Percentiles rank a stretch among this genome's conserved stretches.
phyloP scores from a whole-genome alignment of 495 filamentous ascomycete genomes.

The Ascodesmis nigricans region DNA sequence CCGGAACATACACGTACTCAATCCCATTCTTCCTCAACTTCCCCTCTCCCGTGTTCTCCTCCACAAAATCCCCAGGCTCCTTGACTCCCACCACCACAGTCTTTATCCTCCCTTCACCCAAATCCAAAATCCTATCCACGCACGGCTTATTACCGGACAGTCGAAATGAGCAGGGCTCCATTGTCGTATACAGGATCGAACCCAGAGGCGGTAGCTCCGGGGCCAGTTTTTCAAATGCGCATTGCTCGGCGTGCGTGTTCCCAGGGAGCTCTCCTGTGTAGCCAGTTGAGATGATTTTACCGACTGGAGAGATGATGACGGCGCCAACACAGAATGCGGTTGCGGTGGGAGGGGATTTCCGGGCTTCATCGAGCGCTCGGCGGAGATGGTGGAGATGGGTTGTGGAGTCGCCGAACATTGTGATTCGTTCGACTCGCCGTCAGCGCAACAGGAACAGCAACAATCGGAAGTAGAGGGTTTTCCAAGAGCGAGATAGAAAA shows the following conservation, averaged over 20 bases:
- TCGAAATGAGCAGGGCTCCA: constrained; percentile 75
- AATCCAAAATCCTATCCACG: constrained; percentile 52
- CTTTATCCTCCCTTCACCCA: constrained; percentile 35
- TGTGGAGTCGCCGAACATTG: too few relatives aligned
- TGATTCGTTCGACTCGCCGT: too few relatives aligned
- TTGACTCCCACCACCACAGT: constrained; percentile 72
- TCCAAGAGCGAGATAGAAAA: too few relatives aligned
- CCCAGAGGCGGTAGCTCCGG: constrained; percentile 5
- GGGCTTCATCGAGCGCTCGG: constrained; percentile 49
- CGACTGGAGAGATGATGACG: constrained; percentile 40
- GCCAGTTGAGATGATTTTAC: constrained; percentile 55
- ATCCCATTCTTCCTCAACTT: constrained; percentile 57
- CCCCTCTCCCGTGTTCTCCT: constrained; percentile 47
- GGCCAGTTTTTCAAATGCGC: constrained; percentile 53
- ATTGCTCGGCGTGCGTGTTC: constrained; percentile 93
- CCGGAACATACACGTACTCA: constrained; percentile 42
- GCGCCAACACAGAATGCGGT: constrained; percentile 91
- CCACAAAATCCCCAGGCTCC: constrained; percentile 78
- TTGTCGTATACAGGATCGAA: constrained; percentile 66
- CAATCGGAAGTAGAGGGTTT: too few relatives aligned
- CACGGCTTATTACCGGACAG: constrained; percentile 66
- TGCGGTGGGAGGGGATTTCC: constrained; percentile 56
- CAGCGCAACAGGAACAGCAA: too few relatives aligned
- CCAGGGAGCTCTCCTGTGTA: constrained; percentile 79
- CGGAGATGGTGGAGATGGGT: constrained; percentile 45